These are phyloP conservation scores for Excoecaria agallocha DNA, from an alignment of 345 rosid species.

Conservation along the genomic window DNA sequence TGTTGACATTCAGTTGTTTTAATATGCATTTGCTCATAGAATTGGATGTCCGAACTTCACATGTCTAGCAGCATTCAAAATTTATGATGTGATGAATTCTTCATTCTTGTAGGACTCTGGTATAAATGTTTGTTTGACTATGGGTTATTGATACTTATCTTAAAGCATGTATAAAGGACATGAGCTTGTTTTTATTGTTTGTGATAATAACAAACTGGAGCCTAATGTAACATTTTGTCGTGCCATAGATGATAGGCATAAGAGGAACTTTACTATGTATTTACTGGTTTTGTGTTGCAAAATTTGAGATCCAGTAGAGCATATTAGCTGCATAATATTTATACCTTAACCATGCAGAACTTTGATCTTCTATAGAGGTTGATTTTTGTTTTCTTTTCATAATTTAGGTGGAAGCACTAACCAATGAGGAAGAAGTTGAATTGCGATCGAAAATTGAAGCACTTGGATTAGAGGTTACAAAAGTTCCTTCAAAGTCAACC, in stretches of 20 bases:
- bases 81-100: not conserved
- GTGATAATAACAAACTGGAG: not conserved
- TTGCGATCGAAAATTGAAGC: conserved; percentile 86
- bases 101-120: not conserved
- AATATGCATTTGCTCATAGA: not conserved
- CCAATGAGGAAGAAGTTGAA: conserved; percentile 78
- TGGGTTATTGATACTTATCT: not conserved
- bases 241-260: not conserved
- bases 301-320: not conserved
- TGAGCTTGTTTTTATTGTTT: not conserved
- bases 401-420: conserved; percentile 64
- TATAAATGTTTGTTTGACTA: not conserved
- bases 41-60: not conserved
- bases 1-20: not conserved
- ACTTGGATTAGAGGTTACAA: conserved; percentile 72
- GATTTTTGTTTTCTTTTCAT: not conserved
- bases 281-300: not conserved
- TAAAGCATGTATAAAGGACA: not conserved
- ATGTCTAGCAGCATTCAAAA: not conserved
- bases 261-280: not conserved
- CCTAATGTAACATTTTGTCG: not conserved
- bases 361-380: not conserved
- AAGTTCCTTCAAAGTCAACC: conserved; percentile 60
- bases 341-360: not conserved
- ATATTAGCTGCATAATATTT: not conserved